phyloP scores from a whole-genome alignment of 345 rosid species.

The Aethionema arabicum region DNA sequence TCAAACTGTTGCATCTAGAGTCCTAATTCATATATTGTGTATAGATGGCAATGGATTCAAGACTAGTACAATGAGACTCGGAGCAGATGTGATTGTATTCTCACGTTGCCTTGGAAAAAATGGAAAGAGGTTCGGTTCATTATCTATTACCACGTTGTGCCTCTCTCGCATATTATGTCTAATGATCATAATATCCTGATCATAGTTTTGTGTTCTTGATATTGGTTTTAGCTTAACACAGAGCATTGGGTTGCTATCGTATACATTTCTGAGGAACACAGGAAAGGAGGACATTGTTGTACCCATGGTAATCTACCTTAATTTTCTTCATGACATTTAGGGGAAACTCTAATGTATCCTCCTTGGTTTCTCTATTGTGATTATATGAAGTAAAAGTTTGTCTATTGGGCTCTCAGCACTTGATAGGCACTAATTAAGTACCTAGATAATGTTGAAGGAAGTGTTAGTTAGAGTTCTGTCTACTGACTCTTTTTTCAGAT shows the following conservation, averaged over 20 bases:
- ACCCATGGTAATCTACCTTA: slow-evolving; percentile 71
- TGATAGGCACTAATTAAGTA: slow-evolving; percentile 1
- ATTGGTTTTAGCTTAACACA: slow-evolving; percentile 62
- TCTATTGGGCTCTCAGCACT: neutral
- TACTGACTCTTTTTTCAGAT: neutral
- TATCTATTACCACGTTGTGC: neutral
- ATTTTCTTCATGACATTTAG: neutral
- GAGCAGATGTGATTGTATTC: slow-evolving; percentile 97
- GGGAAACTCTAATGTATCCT: neutral
- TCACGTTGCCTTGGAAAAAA: slow-evolving; percentile 66
- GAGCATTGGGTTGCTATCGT: slow-evolving; percentile 91
- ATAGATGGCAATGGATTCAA: slow-evolving; percentile 97
- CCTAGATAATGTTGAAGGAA: neutral
- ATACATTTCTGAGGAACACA: slow-evolving; percentile 82
- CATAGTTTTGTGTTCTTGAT: slow-evolving; percentile 28
- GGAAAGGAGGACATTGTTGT: slow-evolving; percentile 96
- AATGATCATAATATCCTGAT: slow-evolving; percentile 11
- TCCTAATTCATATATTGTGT: slow-evolving; percentile 2
- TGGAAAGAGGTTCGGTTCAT: slow-evolving; percentile 54
- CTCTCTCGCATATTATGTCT: neutral
- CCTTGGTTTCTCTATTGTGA: neutral
- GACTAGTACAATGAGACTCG: slow-evolving; percentile 98
- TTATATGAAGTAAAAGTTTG: neutral
- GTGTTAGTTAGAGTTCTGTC: neutral
- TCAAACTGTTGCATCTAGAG: neutral